phyloP scores from a whole-genome alignment of 129 eudicot genomes.

The Gnaphalium uliginosum region DNA sequence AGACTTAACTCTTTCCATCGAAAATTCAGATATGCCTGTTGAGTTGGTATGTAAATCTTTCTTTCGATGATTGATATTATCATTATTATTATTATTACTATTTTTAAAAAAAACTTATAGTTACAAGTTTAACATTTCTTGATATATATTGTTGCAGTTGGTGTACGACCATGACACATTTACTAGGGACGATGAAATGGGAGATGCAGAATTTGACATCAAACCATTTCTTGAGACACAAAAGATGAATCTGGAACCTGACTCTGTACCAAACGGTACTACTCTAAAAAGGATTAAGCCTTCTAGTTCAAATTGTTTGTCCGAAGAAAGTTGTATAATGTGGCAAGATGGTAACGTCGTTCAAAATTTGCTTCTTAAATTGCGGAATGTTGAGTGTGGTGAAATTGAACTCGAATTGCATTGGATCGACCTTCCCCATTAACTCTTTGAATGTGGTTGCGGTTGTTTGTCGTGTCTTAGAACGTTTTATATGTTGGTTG shows the following conservation, averaged over 20 bases:
- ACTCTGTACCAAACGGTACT: slow-evolving; percentile 43
- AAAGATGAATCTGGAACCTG: slow-evolving; percentile 28
- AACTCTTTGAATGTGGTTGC: slow-evolving; percentile 20
- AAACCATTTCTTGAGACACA: slow-evolving; percentile 41
- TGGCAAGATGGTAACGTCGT: slow-evolving; percentile 41
- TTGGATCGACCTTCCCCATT: slow-evolving; percentile 56
- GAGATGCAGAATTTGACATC: slow-evolving; percentile 53
- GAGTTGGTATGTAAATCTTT: slow-evolving; percentile 40
- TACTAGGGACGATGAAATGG: slow-evolving; percentile 62
- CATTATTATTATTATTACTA: background rate
- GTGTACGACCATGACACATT: slow-evolving; percentile 62
- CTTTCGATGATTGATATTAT: background rate
- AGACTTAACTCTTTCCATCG: slow-evolving; percentile 66
- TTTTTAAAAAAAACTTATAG: background rate
- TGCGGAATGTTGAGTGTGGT: slow-evolving; percentile 58
- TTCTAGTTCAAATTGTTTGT: slow-evolving; percentile 40
- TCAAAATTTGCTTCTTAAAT: slow-evolving; percentile 45
- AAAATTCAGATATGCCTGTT: slow-evolving; percentile 51
- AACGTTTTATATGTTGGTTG: background rate
- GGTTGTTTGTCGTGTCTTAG: slow-evolving; percentile 23
- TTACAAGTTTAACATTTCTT: background rate
- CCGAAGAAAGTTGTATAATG: slow-evolving; percentile 47
- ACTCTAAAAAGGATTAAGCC: slow-evolving; percentile 44
- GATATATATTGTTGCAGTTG: slow-evolving; percentile 33
- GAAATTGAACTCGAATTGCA: slow-evolving; percentile 57